Conservation (phyloP, 164 flowering plant genomes). For the Dillenia suffruticosa region DNA sequence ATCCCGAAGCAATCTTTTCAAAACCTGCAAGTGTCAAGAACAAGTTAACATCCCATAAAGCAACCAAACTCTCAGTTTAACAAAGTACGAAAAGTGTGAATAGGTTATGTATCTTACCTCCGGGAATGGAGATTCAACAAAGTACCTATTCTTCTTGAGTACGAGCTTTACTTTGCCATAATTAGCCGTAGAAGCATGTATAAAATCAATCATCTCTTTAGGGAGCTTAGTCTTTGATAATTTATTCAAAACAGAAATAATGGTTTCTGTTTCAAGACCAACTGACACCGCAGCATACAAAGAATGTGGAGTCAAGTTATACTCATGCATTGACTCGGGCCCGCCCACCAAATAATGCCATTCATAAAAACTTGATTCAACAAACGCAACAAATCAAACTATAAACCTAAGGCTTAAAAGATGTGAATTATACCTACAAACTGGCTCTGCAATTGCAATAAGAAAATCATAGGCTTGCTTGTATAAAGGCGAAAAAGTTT, state of each 20-base stretch:
- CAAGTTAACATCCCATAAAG: not conserved
- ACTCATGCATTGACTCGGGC: slow-evolving; percentile 93
- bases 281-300: slow-evolving; percentile 96
- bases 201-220: slow-evolving; percentile 74
- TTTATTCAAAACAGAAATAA: slow-evolving; percentile 57
- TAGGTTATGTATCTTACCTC: slow-evolving; percentile 45
- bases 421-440: slow-evolving; percentile 68
- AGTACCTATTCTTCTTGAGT: slow-evolving; percentile 89
- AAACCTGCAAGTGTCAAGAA: slow-evolving; percentile 36
- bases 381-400: not conserved
- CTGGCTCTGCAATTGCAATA: slow-evolving; percentile 97
- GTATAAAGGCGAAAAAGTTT: slow-evolving; percentile 83
- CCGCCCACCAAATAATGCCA: slow-evolving; percentile 20
- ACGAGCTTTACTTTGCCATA: slow-evolving; percentile 99
- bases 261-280: slow-evolving; percentile 91
- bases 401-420: too few relatives aligned
- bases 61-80: not conserved
- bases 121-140: slow-evolving; percentile 90
- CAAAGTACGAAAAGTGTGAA: not conserved
- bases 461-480: slow-evolving; percentile 97
- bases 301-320: slow-evolving; percentile 84
- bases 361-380: not conserved
- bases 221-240: slow-evolving; percentile 73
- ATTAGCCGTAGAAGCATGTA: slow-evolving; percentile 82
- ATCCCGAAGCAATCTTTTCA: slow-evolving; percentile 53